Percentiles rank a stretch among this genome's conserved stretches.
Conservation (phyloP, 352 stramenopile genomes). For the Globisporangium ultimum region DNA sequence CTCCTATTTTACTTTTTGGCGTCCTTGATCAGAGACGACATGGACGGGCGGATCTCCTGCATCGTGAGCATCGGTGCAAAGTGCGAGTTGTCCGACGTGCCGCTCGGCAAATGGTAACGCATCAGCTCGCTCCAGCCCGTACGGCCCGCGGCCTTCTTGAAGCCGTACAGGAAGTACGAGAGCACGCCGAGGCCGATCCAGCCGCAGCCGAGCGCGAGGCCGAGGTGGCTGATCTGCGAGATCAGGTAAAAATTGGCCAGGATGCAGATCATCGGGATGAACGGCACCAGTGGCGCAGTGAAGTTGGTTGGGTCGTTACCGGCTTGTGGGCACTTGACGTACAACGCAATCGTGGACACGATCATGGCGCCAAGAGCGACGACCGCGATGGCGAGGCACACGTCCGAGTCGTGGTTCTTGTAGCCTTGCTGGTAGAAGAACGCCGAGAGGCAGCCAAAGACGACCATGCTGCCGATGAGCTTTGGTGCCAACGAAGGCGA, state of each 20-base stretch:
- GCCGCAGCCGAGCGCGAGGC: slow-evolving; percentile 29
- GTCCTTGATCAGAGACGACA: not conserved
- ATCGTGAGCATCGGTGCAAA: slow-evolving; percentile 32
- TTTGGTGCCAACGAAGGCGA: slow-evolving; percentile 39
- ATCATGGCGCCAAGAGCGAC: slow-evolving; percentile 40
- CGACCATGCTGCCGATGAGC: slow-evolving; percentile 33
- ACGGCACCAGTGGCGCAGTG: slow-evolving; percentile 52
- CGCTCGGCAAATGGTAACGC: slow-evolving; percentile 24
- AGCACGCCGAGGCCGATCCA: slow-evolving; percentile 45
- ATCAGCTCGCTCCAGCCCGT: slow-evolving; percentile 40
- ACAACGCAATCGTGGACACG: slow-evolving; percentile 27
- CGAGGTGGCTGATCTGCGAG: slow-evolving; percentile 38
- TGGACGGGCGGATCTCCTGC: not conserved
- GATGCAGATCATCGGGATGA: slow-evolving; percentile 50
- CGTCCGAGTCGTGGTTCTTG: slow-evolving; percentile 28
- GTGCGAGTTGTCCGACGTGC: slow-evolving; percentile 18
- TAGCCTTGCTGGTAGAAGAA: slow-evolving; percentile 67
- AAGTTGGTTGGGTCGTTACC: slow-evolving; percentile 30
- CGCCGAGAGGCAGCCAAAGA: slow-evolving; percentile 26
- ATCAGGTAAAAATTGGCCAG: slow-evolving; percentile 68
- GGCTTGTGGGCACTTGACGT: slow-evolving; percentile 44
- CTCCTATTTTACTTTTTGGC: slow-evolving; percentile 5
- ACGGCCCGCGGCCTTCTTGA: slow-evolving; percentile 34
- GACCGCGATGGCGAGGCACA: slow-evolving; percentile 38
- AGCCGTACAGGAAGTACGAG: slow-evolving; percentile 67